These are phyloP conservation scores for Claviceps pazoutovae DNA, from an alignment of 2,329 filamentous ascomycete genomes.

Conservation along the genomic window DNA sequence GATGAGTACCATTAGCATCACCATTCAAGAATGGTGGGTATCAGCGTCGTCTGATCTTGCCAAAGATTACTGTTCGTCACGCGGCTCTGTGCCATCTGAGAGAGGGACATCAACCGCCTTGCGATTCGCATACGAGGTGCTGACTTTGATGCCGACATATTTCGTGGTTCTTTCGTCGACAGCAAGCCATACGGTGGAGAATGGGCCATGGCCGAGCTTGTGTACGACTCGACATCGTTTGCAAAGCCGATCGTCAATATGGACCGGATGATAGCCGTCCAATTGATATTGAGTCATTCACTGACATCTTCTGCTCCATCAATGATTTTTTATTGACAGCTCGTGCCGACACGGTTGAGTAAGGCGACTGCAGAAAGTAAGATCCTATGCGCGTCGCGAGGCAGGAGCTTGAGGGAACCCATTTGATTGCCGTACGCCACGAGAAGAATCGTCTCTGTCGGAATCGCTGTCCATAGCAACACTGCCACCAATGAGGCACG, in stretches of 20 bases:
- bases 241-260: slow-evolving; percentile 23
- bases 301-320: slow-evolving; percentile 13
- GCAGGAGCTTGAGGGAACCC: not conserved
- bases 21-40: slow-evolving; percentile 11
- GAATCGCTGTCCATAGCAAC: no score
- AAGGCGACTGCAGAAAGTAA: slow-evolving; percentile 1
- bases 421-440: not conserved
- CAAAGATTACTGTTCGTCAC: no score
- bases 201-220: no score
- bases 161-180: no score
- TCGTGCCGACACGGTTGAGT: slow-evolving; percentile 1
- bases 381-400: not conserved
- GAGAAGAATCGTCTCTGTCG: not conserved
- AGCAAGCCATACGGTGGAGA: no score
- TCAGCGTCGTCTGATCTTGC: slow-evolving; percentile 1
- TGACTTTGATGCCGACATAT: not conserved
- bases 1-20: slow-evolving; percentile 10
- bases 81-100: slow-evolving; percentile 2
- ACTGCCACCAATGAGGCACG: no score
- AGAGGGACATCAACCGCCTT: slow-evolving; percentile 14
- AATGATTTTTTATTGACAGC: slow-evolving; percentile 9
- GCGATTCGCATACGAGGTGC: slow-evolving; percentile 12
- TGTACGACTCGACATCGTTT: slow-evolving; percentile 19
- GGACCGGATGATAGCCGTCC: slow-evolving; percentile 25
- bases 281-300: not conserved